Percentiles rank a stretch among this genome's conserved stretches.
Conservation (phyloP, 495 filamentous ascomycete species). For the Cairneyella variabilis region DNA sequence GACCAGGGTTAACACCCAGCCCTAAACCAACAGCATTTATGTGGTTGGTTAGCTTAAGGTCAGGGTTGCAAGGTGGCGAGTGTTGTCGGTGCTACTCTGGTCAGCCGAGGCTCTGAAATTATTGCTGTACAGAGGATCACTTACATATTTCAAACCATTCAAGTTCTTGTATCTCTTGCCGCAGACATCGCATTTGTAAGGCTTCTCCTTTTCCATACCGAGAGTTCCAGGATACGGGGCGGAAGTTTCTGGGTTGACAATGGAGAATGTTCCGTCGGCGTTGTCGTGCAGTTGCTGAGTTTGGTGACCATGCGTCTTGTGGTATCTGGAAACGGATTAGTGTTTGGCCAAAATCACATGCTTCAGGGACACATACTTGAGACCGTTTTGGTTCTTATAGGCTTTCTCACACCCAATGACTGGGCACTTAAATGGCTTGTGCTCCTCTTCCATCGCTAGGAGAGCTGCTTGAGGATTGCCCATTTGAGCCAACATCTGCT, state of each 20-base stretch:
- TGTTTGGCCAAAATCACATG: slow-evolving; percentile 8
- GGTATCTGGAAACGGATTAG: slow-evolving; percentile 54
- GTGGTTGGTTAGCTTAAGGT: slow-evolving; percentile 31
- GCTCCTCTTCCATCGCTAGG: slow-evolving; percentile 64
- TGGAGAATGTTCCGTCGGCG: slow-evolving; percentile 93
- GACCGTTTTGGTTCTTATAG: slow-evolving; percentile 98
- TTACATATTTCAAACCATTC: slow-evolving; percentile 86
- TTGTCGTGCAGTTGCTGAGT: slow-evolving; percentile 96
- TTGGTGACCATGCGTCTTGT: slow-evolving; percentile 86
- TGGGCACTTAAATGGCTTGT: slow-evolving; percentile 95
- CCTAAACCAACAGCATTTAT: slow-evolving; percentile 22
- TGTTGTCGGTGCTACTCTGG: slow-evolving; percentile 67
- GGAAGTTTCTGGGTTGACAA: slow-evolving; percentile 94
- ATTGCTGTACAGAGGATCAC: slow-evolving; percentile 15
- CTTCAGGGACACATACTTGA: slow-evolving; percentile 62
- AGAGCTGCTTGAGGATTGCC: slow-evolving; percentile 24
- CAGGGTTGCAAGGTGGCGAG: slow-evolving; percentile 64
- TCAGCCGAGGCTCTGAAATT: slow-evolving; percentile 22
- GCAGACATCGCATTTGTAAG: slow-evolving; percentile 92
- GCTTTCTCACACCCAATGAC: slow-evolving; percentile 99
- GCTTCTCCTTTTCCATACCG: slow-evolving; percentile 99
- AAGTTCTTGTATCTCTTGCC: slow-evolving; percentile 99
- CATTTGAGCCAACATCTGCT: slow-evolving; percentile 60
- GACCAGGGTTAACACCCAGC: slow-evolving; percentile 23
- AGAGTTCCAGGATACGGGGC: slow-evolving; percentile 91